Conservation (phyloP, 2,329 filamentous ascomycete genomes). For the Parasarocladium wereldwijsianum region DNA sequence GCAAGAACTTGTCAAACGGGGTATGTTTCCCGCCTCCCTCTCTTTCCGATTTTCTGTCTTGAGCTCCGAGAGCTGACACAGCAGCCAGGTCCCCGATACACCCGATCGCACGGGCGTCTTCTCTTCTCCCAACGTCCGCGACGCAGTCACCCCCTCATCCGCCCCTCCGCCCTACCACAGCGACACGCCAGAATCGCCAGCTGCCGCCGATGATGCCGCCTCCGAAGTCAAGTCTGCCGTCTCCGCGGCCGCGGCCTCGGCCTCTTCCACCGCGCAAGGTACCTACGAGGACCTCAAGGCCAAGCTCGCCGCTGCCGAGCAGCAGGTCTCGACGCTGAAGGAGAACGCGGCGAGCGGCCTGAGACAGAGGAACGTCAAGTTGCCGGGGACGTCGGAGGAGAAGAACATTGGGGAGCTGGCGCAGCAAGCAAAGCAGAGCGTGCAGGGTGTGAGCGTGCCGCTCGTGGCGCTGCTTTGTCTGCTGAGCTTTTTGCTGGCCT, state of each 20-base stretch:
- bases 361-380: constrained; percentile 60
- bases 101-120: constrained; percentile 27
- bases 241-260: constrained; percentile 12
- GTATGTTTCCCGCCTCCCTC: constrained; percentile 21
- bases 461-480: constrained; percentile 74
- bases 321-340: constrained; percentile 54
- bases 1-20: constrained; percentile 24
- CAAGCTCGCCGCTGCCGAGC: constrained; percentile 62
- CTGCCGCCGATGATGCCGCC: constrained; percentile 14
- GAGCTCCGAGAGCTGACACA: constrained; percentile 5
- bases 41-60: too few species aligned
- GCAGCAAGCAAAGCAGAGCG: constrained; percentile 40
- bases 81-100: constrained; percentile 21
- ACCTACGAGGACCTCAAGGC: constrained; percentile 48
- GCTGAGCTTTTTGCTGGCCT: constrained; percentile 83
- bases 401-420: constrained; percentile 30
- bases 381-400: constrained; percentile 31
- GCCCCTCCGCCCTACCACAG: constrained; percentile 21
- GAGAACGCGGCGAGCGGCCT: constrained; percentile 57
- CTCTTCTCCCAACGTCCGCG: constrained; percentile 26
- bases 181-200: constrained; percentile 4
- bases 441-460: constrained; percentile 73
- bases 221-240: constrained; percentile 12
- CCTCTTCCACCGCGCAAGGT: constrained; percentile 18
- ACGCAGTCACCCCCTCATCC: constrained; percentile 15